Conservation (phyloP, 352 stramenopile species). For the Globisporangium megalacanthum region DNA sequence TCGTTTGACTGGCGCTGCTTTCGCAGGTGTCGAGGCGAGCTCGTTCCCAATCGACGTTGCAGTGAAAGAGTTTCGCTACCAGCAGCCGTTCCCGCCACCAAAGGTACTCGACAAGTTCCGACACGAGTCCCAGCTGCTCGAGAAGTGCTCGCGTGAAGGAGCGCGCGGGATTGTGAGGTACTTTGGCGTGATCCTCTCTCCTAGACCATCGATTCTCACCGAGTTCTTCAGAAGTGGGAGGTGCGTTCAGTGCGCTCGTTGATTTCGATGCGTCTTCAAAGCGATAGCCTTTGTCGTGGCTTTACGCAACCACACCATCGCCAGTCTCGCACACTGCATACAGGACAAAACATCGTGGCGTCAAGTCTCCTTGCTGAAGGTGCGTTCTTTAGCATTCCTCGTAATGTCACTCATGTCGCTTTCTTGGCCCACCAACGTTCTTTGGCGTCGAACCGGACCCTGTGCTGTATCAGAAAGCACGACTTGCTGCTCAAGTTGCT, state of each 20-base stretch:
- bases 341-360: slow-evolving; percentile 20
- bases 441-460: no score
- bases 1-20: slow-evolving; percentile 2
- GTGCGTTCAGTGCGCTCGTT: slow-evolving; percentile 4
- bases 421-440: background rate
- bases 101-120: slow-evolving; percentile 29
- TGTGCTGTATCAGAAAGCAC: slow-evolving; percentile 17
- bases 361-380: slow-evolving; percentile 24
- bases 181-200: slow-evolving; percentile 23
- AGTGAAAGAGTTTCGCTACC: slow-evolving; percentile 36
- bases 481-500: slow-evolving; percentile 27
- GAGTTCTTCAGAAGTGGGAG: slow-evolving; percentile 28
- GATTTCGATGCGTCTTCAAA: background rate
- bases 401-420: background rate
- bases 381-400: background rate
- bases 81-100: slow-evolving; percentile 20
- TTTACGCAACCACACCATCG: background rate
- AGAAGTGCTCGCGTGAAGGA: slow-evolving; percentile 11
- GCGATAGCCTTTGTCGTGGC: background rate
- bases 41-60: slow-evolving; percentile 12
- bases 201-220: slow-evolving; percentile 23
- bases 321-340: slow-evolving; percentile 29
- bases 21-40: background rate
- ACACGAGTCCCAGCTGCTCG: slow-evolving; percentile 27
- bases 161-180: slow-evolving; percentile 16